phyloP scores from a whole-genome alignment of 352 stramenopile species.

The Pythium sp. region DNA sequence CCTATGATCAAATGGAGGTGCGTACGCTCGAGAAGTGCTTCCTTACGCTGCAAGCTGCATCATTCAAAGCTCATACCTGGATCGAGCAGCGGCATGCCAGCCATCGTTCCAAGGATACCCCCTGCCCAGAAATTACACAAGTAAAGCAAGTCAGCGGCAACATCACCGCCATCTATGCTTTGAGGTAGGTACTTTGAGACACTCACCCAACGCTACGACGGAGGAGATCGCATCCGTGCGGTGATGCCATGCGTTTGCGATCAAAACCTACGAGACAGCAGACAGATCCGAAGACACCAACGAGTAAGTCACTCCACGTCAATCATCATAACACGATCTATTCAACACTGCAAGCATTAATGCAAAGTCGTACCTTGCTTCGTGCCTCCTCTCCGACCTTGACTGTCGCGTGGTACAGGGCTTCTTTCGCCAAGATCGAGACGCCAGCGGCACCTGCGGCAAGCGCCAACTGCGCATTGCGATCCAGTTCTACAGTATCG shows the following conservation, averaged over 20 bases:
- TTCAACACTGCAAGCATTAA: not conserved
- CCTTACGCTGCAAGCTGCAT: too few relatives aligned
- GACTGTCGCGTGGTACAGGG: constrained; percentile 91
- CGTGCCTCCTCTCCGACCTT: constrained; percentile 90
- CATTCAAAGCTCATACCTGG: constrained; percentile 34
- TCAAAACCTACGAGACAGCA: constrained; percentile 70
- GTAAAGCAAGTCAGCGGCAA: not conserved
- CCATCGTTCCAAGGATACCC: constrained; percentile 74
- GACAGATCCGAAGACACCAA: not conserved
- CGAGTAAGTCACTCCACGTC: not conserved
- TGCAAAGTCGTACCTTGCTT: constrained; percentile 57
- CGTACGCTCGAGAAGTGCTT: too few relatives aligned
- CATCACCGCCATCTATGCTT: not conserved
- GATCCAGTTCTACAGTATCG: constrained; percentile 35
- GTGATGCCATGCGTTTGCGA: constrained; percentile 98
- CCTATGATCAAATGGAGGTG: too few relatives aligned
- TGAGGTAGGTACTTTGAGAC: not conserved
- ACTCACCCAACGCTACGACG: constrained; percentile 65
- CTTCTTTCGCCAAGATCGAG: constrained; percentile 94
- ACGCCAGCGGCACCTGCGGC: constrained; percentile 82
- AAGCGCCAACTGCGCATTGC: constrained; percentile 57
- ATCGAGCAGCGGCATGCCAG: constrained; percentile 66
- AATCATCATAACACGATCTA: not conserved
- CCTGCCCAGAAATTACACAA: constrained; percentile 19
- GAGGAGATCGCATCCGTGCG: constrained; percentile 91